These are phyloP conservation scores for Trametes sanguinea DNA, from an alignment of 768 basidiomycete species.

Conservation along the genomic window DNA sequence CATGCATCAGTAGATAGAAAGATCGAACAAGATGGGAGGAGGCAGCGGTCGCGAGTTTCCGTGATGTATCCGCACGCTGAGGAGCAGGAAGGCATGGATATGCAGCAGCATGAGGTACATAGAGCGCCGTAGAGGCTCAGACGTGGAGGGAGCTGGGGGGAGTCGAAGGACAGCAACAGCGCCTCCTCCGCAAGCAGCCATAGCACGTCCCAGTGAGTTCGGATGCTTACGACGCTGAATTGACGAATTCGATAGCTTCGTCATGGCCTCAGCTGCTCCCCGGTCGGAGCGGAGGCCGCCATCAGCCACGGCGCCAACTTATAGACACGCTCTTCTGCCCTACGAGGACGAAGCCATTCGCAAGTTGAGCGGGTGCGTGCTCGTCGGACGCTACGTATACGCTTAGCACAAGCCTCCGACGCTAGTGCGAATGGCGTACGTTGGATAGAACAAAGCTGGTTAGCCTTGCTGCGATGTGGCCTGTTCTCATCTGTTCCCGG, in stretches of 20 bases:
- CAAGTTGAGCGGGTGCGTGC: background rate
- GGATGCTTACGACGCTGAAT: too few species aligned
- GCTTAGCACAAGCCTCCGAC: too few species aligned
- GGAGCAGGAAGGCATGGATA: too few species aligned
- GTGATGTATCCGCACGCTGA: background rate
- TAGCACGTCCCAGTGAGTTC: too few species aligned
- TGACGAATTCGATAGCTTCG: background rate
- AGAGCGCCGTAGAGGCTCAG: too few species aligned
- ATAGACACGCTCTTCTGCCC: background rate
- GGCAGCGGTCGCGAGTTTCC: background rate
- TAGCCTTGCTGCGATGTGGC: background rate
- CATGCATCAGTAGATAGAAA: background rate
- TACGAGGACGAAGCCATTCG: background rate
- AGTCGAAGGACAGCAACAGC: too few species aligned
- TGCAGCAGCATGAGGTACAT: too few species aligned
- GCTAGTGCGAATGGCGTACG: background rate
- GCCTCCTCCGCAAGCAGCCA: too few species aligned
- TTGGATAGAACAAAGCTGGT: too few species aligned
- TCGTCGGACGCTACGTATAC: background rate
- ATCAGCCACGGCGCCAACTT: background rate
- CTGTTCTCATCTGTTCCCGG: background rate
- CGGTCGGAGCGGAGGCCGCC: background rate
- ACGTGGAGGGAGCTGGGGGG: too few species aligned
- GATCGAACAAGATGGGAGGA: background rate
- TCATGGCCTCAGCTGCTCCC: background rate